Conservation (phyloP, 192 early-diverging fungal genomes). For the Pilobolus umbonatus region DNA sequence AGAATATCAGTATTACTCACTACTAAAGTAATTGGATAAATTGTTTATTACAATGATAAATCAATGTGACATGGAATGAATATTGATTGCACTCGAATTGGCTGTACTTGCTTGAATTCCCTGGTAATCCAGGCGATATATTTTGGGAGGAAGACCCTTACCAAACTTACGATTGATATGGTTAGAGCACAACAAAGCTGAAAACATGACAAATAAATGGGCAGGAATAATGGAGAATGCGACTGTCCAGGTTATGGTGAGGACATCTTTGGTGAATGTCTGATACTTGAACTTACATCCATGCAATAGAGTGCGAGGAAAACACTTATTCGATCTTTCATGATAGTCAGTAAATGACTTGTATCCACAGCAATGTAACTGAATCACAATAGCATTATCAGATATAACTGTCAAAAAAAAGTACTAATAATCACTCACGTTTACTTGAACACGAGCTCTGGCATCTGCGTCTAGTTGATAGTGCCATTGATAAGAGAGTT, state of each 20-base stretch:
- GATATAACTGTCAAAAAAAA: neutral
- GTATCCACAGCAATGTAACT: slow-evolving; percentile 49
- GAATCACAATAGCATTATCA: neutral
- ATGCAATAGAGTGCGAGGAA: slow-evolving; percentile 42
- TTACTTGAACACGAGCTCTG: slow-evolving; percentile 30
- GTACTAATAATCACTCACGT: slow-evolving; percentile 12
- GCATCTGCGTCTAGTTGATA: slow-evolving; percentile 17
- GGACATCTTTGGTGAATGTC: slow-evolving; percentile 27
- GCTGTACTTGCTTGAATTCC: slow-evolving; percentile 35
- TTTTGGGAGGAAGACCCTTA: slow-evolving; percentile 33
- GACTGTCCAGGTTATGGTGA: slow-evolving; percentile 37
- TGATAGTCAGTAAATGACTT: slow-evolving; percentile 41
- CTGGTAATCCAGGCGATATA: slow-evolving; percentile 35
- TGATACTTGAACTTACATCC: slow-evolving; percentile 39
- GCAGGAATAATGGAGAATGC: slow-evolving; percentile 39
- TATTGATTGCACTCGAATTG: slow-evolving; percentile 27
- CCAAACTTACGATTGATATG: slow-evolving; percentile 43
- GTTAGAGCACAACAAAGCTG: slow-evolving; percentile 42
- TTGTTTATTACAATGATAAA: too few species aligned
- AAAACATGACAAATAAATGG: slow-evolving; percentile 39
- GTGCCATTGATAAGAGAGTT: slow-evolving; percentile 38
- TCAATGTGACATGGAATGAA: too few species aligned
- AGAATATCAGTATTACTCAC: too few species aligned
- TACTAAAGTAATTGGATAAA: too few species aligned
- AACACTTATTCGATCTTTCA: slow-evolving; percentile 44